Evolutionary conservation across 768 basidiomycete genomes (phyloP).

Genomic region (Boletus edulis): DNA sequence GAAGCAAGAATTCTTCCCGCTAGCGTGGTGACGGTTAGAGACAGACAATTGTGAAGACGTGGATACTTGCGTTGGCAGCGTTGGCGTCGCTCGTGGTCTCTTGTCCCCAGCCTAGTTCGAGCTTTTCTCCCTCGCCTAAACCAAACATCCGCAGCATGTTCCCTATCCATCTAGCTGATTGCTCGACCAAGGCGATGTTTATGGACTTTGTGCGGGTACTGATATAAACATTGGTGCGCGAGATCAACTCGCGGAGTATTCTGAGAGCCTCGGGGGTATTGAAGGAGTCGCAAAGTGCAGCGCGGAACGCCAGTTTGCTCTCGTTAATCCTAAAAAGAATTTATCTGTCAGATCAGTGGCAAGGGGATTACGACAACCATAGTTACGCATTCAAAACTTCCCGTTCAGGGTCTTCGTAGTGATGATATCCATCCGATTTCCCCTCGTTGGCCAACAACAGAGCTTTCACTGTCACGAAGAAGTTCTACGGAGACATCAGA

Average conservation of each 20-base stretch:
- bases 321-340: conserved; percentile 56
- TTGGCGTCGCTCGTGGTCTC: conserved; percentile 38
- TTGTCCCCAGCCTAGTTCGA: conserved; percentile 86
- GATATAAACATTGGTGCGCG: conserved; percentile 86
- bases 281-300: conserved; percentile 93
- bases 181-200: conserved; percentile 63
- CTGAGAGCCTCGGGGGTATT: conserved; percentile 86
- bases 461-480: conserved; percentile 87
- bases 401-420: conserved; percentile 64
- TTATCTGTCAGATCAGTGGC: conserved; percentile 6
- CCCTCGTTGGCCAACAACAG: conserved; percentile 53
- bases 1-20: conserved; percentile 86
- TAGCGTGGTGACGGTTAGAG: conserved; percentile 31
- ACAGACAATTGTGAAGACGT: not conserved
- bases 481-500: conserved; percentile 61
- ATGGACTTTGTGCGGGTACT: conserved; percentile 56
- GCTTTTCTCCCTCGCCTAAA: conserved; percentile 64
- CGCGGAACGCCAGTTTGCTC: conserved; percentile 76
- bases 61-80: conserved; percentile 45
- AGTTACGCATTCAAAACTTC: conserved; percentile 65
- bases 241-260: conserved; percentile 76
- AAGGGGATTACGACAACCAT: not conserved
- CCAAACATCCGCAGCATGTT: conserved; percentile 78
- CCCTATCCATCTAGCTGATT: conserved; percentile 66
- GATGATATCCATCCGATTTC: conserved; percentile 58